These are phyloP conservation scores for Teunomyces gatunensis DNA, from an alignment of 805 yeast genomes.

Conservation along the genomic window DNA sequence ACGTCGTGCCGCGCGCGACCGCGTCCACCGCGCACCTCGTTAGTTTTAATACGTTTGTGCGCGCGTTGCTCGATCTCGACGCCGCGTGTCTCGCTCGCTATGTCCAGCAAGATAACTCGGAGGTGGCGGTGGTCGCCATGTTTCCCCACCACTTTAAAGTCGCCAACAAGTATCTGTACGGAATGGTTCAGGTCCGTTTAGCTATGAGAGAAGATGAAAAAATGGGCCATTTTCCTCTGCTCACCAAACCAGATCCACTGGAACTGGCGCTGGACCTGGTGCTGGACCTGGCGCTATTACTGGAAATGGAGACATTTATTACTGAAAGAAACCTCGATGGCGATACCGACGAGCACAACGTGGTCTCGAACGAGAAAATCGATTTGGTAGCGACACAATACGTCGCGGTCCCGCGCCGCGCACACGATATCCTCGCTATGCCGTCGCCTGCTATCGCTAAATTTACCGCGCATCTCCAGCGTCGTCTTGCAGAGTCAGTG, in stretches of 20 bases:
- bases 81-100: slow-evolving; percentile 60
- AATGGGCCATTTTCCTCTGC: slow-evolving; percentile 48
- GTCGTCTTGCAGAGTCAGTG: slow-evolving; percentile 20
- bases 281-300: slow-evolving; percentile 6
- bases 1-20: slow-evolving; percentile 43
- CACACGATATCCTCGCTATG: slow-evolving; percentile 10
- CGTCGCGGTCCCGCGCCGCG: slow-evolving; percentile 12
- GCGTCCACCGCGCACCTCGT: slow-evolving; percentile 33
- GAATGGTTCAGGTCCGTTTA: slow-evolving; percentile 51
- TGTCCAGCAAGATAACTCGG: slow-evolving; percentile 49
- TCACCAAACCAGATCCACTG: slow-evolving; percentile 10
- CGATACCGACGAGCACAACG: background rate
- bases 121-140: slow-evolving; percentile 51
- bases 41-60: slow-evolving; percentile 41
- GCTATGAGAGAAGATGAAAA: slow-evolving; percentile 79
- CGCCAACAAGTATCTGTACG: slow-evolving; percentile 21
- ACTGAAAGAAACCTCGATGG: slow-evolving; percentile 23
- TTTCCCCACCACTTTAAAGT: slow-evolving; percentile 38
- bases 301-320: slow-evolving; percentile 34
- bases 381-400: slow-evolving; percentile 14
- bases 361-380: slow-evolving; percentile 15
- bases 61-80: slow-evolving; percentile 46
- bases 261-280: background rate
- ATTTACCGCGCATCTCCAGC: slow-evolving; percentile 22
- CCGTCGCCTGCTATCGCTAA: slow-evolving; percentile 32